These are phyloP conservation scores for Anethum foeniculum DNA, from an alignment of 140 eudicot genomes.

Conservation along the genomic window DNA sequence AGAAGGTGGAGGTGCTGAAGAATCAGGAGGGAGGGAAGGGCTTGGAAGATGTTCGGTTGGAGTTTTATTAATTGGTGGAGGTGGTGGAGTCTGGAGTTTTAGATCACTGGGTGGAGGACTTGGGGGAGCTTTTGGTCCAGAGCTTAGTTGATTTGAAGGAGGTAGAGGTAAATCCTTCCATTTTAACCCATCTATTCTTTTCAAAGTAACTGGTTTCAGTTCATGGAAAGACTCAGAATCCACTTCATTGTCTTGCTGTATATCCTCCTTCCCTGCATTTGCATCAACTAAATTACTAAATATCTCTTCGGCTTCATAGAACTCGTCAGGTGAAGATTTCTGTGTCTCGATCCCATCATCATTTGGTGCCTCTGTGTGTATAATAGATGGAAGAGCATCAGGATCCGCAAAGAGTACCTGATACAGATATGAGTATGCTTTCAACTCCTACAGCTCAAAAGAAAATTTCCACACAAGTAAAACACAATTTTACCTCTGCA, in stretches of 20 bases:
- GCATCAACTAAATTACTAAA: background rate
- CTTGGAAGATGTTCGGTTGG: background rate
- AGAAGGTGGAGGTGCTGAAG: background rate
- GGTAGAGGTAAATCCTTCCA: background rate
- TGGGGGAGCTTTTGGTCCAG: background rate
- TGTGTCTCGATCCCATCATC: constrained; percentile 28
- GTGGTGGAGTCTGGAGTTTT: background rate
- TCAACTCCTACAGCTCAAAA: constrained; percentile 30
- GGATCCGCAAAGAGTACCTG: constrained; percentile 94
- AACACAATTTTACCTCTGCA: constrained; percentile 63
- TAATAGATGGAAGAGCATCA: constrained; percentile 60
- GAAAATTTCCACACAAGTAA: constrained; percentile 12
- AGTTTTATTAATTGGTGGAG: background rate
- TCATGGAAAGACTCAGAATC: constrained; percentile 1
- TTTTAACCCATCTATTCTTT: background rate
- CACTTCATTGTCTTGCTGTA: background rate
- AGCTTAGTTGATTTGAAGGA: background rate
- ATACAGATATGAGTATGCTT: constrained; percentile 39
- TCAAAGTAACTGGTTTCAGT: background rate
- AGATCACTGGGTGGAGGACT: background rate
- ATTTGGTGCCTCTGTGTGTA: constrained; percentile 38
- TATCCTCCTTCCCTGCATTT: background rate
- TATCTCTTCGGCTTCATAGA: constrained; percentile 1
- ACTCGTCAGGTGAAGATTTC: constrained; percentile 1
- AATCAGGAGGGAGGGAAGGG: background rate